Base-by-base conservation (phyloP, 177 flowering plant species). In the Vitis hybrid region DNA sequence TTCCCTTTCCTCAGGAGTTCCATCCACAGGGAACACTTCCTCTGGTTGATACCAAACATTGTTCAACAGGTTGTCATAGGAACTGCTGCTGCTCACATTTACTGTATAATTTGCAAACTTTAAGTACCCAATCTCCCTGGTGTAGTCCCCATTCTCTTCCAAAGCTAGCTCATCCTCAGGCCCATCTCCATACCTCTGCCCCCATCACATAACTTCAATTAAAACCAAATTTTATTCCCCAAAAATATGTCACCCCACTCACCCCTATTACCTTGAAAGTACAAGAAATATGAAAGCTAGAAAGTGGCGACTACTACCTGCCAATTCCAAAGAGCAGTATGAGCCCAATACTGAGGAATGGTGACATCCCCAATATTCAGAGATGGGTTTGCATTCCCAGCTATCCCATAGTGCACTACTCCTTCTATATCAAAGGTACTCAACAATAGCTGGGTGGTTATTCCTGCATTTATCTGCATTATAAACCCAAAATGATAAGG, bases 1-100 rank as follows among this genome's bases (percentile, higher is more conserved):
- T 34, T 79, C 21, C 23, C 79, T 66, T 1, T 45, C 76, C 54
- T 79, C 81, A 26, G 81, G 81, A 62, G 67, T 69, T 59, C 78
- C 78, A 60, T 69, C 39, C 1, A 66, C 61, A 11, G 72, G 72
- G 56, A 79, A 79, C 5, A 79, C 58, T 63, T 75, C 82, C 72
- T 79, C 82, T 3, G 82, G 79, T n/a, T 79, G 76, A 55, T 66
- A 79, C 82, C 82, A 75, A 7, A 73, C 71, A 49, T 64, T 75
- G 74, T 79, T 75, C 48, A 79, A 32, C 2, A 67, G 45, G 65
- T 79, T 79, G 17, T 67, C 76, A 12, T 52, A 58, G 5, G 64
- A 21, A 21, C 60, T 48, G 17, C 52, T 3, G 48, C 23, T 51
- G 55, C 15, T 19, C 19, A 58, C 54, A 57, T 66, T 70, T 13